phyloP scores from a whole-genome alignment of 2,329 filamentous ascomycete species.

The Pseudogymnoascus sp. region DNA sequence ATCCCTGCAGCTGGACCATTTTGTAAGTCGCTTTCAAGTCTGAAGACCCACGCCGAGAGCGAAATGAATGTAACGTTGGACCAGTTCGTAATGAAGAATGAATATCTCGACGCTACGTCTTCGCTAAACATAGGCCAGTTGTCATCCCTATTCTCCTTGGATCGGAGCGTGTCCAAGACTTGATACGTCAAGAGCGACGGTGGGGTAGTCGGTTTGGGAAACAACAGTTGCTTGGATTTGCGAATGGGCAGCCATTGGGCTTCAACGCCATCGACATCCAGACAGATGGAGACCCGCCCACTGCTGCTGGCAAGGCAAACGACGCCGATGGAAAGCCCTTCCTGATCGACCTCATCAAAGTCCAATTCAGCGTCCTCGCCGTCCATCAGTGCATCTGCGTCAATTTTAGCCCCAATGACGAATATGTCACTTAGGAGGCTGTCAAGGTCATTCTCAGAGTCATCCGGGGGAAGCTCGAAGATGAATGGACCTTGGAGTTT shows the following conservation, averaged over 20 bases:
- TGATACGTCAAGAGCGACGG: constrained; percentile 54
- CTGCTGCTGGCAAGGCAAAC: constrained; percentile 54
- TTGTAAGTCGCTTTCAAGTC: constrained; percentile 53
- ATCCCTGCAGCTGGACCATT: constrained; percentile 49
- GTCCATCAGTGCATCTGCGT: constrained; percentile 52
- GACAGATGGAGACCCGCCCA: constrained; percentile 53
- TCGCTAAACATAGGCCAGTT: constrained; percentile 57
- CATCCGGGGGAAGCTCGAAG: constrained; percentile 42
- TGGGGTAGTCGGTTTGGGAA: constrained; percentile 32
- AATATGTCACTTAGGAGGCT: constrained; percentile 53
- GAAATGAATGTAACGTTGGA: constrained; percentile 54
- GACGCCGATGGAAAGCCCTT: constrained; percentile 53
- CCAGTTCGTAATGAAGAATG: constrained; percentile 55
- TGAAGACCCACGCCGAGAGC: constrained; percentile 55
- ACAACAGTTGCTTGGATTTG: constrained; percentile 39
- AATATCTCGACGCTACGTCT: constrained; percentile 55
- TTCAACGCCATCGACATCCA: constrained; percentile 55
- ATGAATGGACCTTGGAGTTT: constrained; percentile 57
- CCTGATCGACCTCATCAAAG: constrained; percentile 47
- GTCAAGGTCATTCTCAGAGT: constrained; percentile 48
- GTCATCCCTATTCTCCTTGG: constrained; percentile 46
- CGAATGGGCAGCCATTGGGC: constrained; percentile 57
- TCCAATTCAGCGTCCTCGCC: constrained; percentile 59
- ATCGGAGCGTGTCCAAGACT: constrained; percentile 51
- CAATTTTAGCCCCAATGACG: constrained; percentile 55